Evolutionary conservation across 108 stramenopile genomes (phyloP).

Genomic region (Mayamaea pseudoterrestris): DNA sequence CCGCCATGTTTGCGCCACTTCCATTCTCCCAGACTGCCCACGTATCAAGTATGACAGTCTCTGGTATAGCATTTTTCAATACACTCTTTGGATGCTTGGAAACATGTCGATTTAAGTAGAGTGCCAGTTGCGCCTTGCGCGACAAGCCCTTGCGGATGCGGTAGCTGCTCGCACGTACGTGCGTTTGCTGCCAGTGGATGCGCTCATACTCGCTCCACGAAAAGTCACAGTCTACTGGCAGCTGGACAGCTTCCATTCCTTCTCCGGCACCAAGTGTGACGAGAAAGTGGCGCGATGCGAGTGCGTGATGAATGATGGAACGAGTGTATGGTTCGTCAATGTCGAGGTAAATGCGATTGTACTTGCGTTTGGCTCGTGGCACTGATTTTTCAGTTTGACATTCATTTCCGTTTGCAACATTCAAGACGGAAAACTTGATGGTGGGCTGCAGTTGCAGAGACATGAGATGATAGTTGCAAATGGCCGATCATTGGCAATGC

Average conservation of each 20-base stretch:
- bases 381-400: no score
- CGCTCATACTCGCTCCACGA: slow-evolving; percentile 29
- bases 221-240: slow-evolving; percentile 3
- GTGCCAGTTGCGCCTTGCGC: slow-evolving; percentile 33
- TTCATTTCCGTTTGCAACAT: no score
- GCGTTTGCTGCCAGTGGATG: slow-evolving; percentile 18
- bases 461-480: no score
- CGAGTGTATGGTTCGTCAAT: slow-evolving; percentile 16
- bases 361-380: no score
- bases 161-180: slow-evolving; percentile 22
- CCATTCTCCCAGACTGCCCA: slow-evolving; percentile 31
- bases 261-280: slow-evolving; percentile 8
- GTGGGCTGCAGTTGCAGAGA: no score
- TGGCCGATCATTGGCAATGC: no score
- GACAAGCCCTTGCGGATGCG: slow-evolving; percentile 32
- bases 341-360: slow-evolving; percentile 10
- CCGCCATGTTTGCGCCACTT: slow-evolving; percentile 1
- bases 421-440: no score
- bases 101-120: slow-evolving; percentile 12
- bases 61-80: slow-evolving; percentile 10
- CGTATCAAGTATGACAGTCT: slow-evolving; percentile 24
- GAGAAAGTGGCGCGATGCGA: background rate
- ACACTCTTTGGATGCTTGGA: slow-evolving; percentile 19
- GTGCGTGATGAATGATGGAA: slow-evolving; percentile 1
- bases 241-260: slow-evolving; percentile 6